Base-by-base conservation (phyloP, 257 asterid genomes). In the Hygrophila difformis region DNA sequence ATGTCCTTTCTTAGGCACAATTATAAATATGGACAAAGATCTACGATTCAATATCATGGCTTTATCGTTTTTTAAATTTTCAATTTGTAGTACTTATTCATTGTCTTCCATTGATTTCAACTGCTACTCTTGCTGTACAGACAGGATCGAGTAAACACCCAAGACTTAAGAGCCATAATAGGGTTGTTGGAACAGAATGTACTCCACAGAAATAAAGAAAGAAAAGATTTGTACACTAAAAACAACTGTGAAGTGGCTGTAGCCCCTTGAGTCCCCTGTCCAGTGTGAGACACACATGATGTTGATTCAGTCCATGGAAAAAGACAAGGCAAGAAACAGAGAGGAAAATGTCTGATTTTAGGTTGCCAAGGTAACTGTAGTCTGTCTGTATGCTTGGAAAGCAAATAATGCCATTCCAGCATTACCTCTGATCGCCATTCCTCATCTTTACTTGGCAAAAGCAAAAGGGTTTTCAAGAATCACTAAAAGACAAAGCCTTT, bases 271-370 rank as follows among this genome's bases (percentile, higher is more conserved):
- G 31, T 8, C 8, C 31, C 31, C 38, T 51, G 64, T 39, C 40
- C 65, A 33, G 69, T 68, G 75, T 72, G 37, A 4, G 37, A 10
- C 29, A 24, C 62, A 64, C 55, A 60, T 55, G 67, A 60, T 37
- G 56, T 18, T 41, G 46, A 47, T 47, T 56, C 60, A 55, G 65
- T 47, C 33, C 49, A 48, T 60, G 66, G 59, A 39, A 18, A 77
- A 81, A 74, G 74, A 64, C 77, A 63, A 65, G 59, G 74, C 77
- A 59, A 68, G 75, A 64, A 68, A 72, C 65, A 68, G 62, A 73
- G 77, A 57, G 59, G 31, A 60, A 72, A 76, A 69, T 69, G 77
- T 61, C 65, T 12, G 6, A 12, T 9, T 33, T 43, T 64, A 67
- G 77, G 80, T 62, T 70, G 69, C 59, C 63, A 34, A 40, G 65